A percentile compares a stretch with the other conserved stretches of the same genome.
Conservation (phyloP, 1,284 basidiomycete genomes). For the Puccinia coronata region DNA sequence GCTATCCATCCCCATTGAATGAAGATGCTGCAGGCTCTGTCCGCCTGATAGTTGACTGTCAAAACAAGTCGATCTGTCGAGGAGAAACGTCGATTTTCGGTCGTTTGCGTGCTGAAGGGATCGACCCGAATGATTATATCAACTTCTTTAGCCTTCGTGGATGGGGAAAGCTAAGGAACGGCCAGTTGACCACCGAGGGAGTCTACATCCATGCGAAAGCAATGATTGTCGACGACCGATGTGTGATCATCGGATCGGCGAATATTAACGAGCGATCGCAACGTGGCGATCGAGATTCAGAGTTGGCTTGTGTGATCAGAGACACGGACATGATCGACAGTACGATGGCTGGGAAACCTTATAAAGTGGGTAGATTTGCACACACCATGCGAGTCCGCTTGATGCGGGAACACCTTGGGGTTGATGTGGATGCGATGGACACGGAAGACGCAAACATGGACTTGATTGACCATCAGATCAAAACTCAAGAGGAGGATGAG, state of each 20-base stretch:
- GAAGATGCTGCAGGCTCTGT: conserved; percentile 88
- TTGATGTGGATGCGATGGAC: conserved; percentile 87
- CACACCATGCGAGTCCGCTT: conserved; percentile 88
- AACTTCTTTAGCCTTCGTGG: conserved; percentile 85
- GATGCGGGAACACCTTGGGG: conserved; percentile 94
- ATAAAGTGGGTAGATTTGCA: conserved; percentile 93
- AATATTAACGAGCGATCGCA: conserved; percentile 98
- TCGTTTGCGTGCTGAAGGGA: conserved; percentile 79
- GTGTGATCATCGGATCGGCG: conserved; percentile 97
- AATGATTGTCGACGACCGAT: conserved; percentile 92
- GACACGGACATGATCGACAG: conserved; percentile 93
- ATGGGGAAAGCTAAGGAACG: conserved; percentile 87
- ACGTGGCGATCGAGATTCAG: conserved; percentile 93
- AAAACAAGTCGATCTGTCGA: conserved; percentile 82
- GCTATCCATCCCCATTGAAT: conserved; percentile 91
- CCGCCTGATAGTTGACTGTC: conserved; percentile 88
- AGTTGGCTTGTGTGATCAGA: conserved; percentile 84
- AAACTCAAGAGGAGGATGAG: conserved; percentile 59
- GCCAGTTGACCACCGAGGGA: conserved; percentile 79
- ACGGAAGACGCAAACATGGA: conserved; percentile 65
- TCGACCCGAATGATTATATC: conserved; percentile 92
- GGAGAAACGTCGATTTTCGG: conserved; percentile 91
- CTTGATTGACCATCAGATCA: conserved; percentile 62
- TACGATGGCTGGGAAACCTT: conserved; percentile 90
- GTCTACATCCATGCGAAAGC: conserved; percentile 86